Base-by-base conservation (phyloP, 805 yeast genomes). In the Saccharomycopsis schoenii region DNA sequence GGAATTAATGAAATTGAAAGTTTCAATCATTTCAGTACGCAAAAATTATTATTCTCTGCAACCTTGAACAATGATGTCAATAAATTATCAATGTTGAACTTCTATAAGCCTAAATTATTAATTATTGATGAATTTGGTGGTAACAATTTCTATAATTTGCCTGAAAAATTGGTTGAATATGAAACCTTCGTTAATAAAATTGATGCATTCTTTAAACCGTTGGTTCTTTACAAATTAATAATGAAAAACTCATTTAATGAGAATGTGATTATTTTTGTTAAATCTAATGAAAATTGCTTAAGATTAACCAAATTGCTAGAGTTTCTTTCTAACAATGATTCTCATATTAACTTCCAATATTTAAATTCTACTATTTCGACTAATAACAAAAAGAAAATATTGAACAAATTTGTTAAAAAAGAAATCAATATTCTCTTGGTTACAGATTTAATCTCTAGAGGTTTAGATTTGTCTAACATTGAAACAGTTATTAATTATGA, bases 391-490 rank as follows among this genome's bases (percentile, higher is more conserved):
- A 73, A 77, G 56, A 80, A 81, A 65, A 74, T 85, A 1, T 75
- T 94, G 60, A 77, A 80, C 50, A 77, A 78, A 6, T 92, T 94
- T 68, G 76, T 81, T 14, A 67, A 70, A 1, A 84, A 83, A 17
- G 76, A 79, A 1, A 74, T 83, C 56, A 74, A 78, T 52, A 69
- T 90, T 42, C 76, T 82, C 71, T 85, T 81, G 62, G 91, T 89
- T 29, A 94, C 99, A 0, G 99, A 94, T 74, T 77, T 94, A 67
- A 87, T 94, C 71, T 88, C 97, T n/a, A 84, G 99, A 74, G 99
- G 99, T 75, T 81, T 94, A 57, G 97, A 93, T 73, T 79, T 94
- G 55, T 73, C 79, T 15, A 78, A 83, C 2, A 82, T 94, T 57
- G 78, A 82, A 54, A 81, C 83, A 64, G 97, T 94, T 12, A 75